Conservation (phyloP, 139 green algal genomes). For the Mesotaenium endlicherianum region DNA sequence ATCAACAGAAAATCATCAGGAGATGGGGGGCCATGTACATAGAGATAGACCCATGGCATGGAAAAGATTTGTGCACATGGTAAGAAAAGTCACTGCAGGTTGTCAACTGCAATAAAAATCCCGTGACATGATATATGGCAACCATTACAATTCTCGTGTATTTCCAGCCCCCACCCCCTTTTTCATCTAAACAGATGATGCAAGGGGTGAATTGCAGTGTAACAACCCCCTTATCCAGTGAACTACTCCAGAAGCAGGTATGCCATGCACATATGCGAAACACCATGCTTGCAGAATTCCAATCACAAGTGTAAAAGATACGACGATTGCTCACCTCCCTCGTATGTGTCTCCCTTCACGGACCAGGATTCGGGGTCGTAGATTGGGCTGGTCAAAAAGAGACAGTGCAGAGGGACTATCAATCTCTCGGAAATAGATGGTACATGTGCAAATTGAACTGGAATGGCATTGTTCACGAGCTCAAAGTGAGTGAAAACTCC, state of each 20-base stretch:
- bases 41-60: too few species aligned
- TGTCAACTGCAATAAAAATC: not conserved
- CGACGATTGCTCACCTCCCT: constrained; percentile 13
- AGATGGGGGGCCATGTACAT: too few species aligned
- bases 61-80: too few species aligned
- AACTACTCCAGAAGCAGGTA: not conserved
- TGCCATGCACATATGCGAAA: not conserved
- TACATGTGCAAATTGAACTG: too few species aligned
- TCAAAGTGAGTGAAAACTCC: not conserved
- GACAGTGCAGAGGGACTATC: too few species aligned
- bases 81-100: too few species aligned
- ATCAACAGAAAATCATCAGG: too few species aligned
- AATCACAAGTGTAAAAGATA: not conserved
- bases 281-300: not conserved
- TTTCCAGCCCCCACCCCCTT: too few species aligned
- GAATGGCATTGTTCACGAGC: too few species aligned
- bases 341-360: constrained; percentile 19
- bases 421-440: too few species aligned
- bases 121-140: not conserved
- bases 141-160: not conserved
- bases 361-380: not conserved
- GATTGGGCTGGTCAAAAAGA: constrained; percentile 12
- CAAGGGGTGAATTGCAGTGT: not conserved
- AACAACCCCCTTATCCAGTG: not conserved
- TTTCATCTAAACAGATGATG: too few species aligned